These are phyloP conservation scores for Rosa hybrid DNA, from an alignment of 331 rosid species.

Conservation along the genomic window DNA sequence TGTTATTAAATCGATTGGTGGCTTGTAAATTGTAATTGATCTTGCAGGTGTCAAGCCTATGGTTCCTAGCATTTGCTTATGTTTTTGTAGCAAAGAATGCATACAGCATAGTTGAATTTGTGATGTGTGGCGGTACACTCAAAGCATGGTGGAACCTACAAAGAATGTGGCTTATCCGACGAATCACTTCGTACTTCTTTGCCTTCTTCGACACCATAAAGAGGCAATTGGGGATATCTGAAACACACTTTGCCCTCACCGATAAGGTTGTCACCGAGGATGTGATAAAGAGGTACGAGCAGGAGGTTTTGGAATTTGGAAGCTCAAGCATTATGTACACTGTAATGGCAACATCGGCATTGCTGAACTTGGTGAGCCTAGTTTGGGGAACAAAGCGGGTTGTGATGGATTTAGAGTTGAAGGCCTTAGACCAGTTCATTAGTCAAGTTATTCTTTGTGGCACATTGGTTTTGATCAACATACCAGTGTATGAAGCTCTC, in stretches of 20 bases:
- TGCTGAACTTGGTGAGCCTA: slow-evolving; percentile 48
- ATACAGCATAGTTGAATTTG: slow-evolving; percentile 50
- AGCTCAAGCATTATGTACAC: slow-evolving; percentile 43
- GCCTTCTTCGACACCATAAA: slow-evolving; percentile 49
- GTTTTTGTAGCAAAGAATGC: slow-evolving; percentile 44
- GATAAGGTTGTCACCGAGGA: slow-evolving; percentile 51
- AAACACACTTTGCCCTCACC: slow-evolving; percentile 51
- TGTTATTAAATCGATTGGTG: not conserved
- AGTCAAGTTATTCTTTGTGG: slow-evolving; percentile 47
- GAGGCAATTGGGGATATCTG: slow-evolving; percentile 48
- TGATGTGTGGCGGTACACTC: slow-evolving; percentile 37
- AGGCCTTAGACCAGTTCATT: slow-evolving; percentile 33
- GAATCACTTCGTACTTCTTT: slow-evolving; percentile 58
- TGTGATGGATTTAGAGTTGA: slow-evolving; percentile 30
- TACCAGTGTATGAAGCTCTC: slow-evolving; percentile 63
- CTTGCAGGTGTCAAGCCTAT: slow-evolving; percentile 58
- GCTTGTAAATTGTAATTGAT: not conserved
- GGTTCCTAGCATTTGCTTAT: slow-evolving; percentile 69
- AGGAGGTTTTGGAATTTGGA: slow-evolving; percentile 65
- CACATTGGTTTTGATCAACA: slow-evolving; percentile 43
- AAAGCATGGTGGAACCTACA: slow-evolving; percentile 77
- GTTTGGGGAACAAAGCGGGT: slow-evolving; percentile 43
- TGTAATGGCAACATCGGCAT: slow-evolving; percentile 48
- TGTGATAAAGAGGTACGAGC: slow-evolving; percentile 41
- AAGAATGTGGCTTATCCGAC: slow-evolving; percentile 48